A percentile compares a stretch with the other conserved stretches of the same genome.
phyloP scores from a whole-genome alignment of 352 stramenopile genomes.

The Globisporangium megalacanthum region DNA sequence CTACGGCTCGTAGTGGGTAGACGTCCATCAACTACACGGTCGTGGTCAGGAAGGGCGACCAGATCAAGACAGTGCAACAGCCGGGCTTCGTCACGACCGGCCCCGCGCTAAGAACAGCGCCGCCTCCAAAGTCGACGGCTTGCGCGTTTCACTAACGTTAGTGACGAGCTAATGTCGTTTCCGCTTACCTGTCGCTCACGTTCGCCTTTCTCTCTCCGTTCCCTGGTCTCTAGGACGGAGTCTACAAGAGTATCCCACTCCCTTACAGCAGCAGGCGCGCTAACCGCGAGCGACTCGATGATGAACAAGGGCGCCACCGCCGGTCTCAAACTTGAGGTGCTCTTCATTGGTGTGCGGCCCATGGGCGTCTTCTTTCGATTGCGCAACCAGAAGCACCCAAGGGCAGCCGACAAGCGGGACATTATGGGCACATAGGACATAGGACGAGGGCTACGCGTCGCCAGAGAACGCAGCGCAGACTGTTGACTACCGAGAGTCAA shows the following conservation, averaged over 20 bases:
- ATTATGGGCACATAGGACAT: neutral
- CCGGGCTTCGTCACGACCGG: conserved; percentile 11
- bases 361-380: conserved; percentile 4
- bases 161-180: too few species aligned
- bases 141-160: neutral
- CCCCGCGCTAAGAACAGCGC: neutral
- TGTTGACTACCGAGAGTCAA: neutral
- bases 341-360: conserved; percentile 7
- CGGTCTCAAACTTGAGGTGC: conserved; percentile 4
- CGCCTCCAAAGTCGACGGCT: neutral
- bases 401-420: too few species aligned
- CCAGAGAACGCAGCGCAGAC: conserved; percentile 2
- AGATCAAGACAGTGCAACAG: conserved; percentile 9
- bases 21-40: conserved; percentile 34
- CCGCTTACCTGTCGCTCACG: neutral
- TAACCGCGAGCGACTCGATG: neutral
- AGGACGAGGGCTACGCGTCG: conserved; percentile 3
- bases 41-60: conserved; percentile 25
- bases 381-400: too few species aligned
- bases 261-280: neutral
- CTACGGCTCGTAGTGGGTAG: conserved; percentile 19
- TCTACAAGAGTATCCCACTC: neutral
- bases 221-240: too few species aligned
- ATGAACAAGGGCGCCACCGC: conserved; percentile 6
- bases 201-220: neutral